Conservation (phyloP, 805 yeast genomes). For the Candida ulmi region DNA sequence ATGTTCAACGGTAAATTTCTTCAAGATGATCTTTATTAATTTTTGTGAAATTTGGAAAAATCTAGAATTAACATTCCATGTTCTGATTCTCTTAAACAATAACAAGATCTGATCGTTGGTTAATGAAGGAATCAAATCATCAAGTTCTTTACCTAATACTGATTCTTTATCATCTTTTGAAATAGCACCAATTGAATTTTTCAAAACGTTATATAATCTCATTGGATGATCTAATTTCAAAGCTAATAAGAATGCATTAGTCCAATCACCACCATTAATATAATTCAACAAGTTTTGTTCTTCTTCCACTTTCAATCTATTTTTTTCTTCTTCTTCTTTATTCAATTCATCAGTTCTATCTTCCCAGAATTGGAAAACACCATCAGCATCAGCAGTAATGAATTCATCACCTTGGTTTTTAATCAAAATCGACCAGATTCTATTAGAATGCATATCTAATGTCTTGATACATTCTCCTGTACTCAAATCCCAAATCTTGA, state of each 20-base stretch:
- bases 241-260: constrained; percentile 81
- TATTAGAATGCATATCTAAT: constrained; percentile 87
- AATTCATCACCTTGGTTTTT: constrained; percentile 63
- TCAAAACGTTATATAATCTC: constrained; percentile 75
- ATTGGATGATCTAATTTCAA: constrained; percentile 85
- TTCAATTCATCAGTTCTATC: constrained; percentile 78
- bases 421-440: constrained; percentile 85
- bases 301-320: constrained; percentile 63
- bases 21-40: constrained; percentile 59
- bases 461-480: constrained; percentile 79
- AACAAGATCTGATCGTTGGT: constrained; percentile 52
- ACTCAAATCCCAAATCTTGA: constrained; percentile 82
- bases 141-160: constrained; percentile 45
- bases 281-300: constrained; percentile 83
- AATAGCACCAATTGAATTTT: constrained; percentile 44
- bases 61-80: constrained; percentile 90
- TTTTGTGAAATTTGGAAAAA: constrained; percentile 79
- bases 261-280: constrained; percentile 73
- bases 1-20: constrained; percentile 46
- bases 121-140: constrained; percentile 52
- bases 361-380: constrained; percentile 82
- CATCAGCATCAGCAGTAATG: constrained; percentile 92
- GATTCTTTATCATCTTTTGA: constrained; percentile 34
- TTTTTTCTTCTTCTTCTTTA: constrained; percentile 43
- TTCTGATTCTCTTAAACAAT: constrained; percentile 73